phyloP scores from a whole-genome alignment of 106 monocot genomes.

The Iris macrosiphon region DNA sequence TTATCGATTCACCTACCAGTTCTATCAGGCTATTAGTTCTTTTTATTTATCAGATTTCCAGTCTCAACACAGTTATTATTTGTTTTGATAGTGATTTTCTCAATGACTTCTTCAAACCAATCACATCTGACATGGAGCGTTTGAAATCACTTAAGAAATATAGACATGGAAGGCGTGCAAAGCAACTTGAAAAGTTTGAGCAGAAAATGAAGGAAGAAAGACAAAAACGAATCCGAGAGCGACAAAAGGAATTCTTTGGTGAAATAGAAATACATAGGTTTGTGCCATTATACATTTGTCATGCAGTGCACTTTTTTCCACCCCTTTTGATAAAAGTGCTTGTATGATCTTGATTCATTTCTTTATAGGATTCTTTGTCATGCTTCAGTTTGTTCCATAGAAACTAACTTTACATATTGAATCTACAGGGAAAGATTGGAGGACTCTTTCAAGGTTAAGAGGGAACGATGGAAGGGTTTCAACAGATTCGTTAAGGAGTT shows the following conservation, averaged over 20 bases:
- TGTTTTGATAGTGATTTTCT: conserved; percentile 74
- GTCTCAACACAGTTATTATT: not conserved
- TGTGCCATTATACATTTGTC: conserved; percentile 4
- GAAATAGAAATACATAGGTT: conserved; percentile 89
- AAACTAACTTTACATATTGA: too few relatives aligned
- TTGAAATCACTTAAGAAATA: conserved; percentile 86
- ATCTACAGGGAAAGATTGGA: conserved; percentile 84
- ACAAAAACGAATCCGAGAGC: conserved; percentile 81
- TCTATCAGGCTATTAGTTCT: not conserved
- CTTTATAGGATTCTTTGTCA: too few relatives aligned
- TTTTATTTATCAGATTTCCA: not conserved
- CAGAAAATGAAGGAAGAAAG: conserved; percentile 99
- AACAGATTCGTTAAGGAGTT: conserved; percentile 88
- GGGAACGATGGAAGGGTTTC: conserved; percentile 79
- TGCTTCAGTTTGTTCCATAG: too few relatives aligned
- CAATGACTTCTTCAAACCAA: conserved; percentile 90
- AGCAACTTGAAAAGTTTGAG: conserved; percentile 93
- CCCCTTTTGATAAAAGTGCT: too few relatives aligned
- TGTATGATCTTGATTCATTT: too few relatives aligned
- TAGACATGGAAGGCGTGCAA: conserved; percentile 85
- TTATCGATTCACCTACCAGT: not conserved
- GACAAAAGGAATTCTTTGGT: conserved; percentile 97
- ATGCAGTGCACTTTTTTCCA: too few relatives aligned
- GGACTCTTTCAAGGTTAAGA: conserved; percentile 83
- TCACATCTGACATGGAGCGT: conserved; percentile 70